Conservation (phyloP, 202 grass and related monocot genomes). For the Eragrostis tef region DNA sequence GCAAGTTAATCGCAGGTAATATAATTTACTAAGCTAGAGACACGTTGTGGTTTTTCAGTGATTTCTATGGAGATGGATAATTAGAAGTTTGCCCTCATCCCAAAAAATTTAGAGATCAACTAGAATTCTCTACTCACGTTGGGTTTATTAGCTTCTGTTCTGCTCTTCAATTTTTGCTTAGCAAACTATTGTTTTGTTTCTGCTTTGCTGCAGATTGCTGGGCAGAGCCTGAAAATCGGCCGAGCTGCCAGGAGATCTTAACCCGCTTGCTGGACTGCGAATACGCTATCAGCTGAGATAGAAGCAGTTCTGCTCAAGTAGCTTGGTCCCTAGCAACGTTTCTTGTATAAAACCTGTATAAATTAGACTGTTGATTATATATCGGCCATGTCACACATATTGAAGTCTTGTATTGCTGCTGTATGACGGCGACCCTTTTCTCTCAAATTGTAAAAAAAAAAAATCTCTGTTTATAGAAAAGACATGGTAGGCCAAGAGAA, state of each 20-base stretch:
- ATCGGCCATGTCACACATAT: slow-evolving; percentile 36
- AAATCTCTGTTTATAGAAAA: slow-evolving; percentile 45
- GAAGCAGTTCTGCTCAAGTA: slow-evolving; percentile 18
- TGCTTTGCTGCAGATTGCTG: slow-evolving; percentile 83
- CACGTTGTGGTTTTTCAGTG: not conserved
- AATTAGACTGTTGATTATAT: slow-evolving; percentile 40
- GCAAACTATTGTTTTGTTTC: not conserved
- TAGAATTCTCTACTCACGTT: not conserved
- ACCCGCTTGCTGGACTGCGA: slow-evolving; percentile 91
- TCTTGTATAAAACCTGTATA: slow-evolving; percentile 64
- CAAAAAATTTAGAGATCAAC: not conserved
- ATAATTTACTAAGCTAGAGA: not conserved
- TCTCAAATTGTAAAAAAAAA: slow-evolving; percentile 51
- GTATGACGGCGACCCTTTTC: slow-evolving; percentile 31
- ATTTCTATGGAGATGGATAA: slow-evolving; percentile 28
- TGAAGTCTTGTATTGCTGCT: slow-evolving; percentile 31
- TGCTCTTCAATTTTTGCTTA: slow-evolving; percentile 4
- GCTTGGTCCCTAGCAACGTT: slow-evolving; percentile 27
- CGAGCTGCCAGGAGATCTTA: slow-evolving; percentile 92
- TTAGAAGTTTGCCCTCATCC: not conserved
- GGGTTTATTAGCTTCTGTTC: not conserved
- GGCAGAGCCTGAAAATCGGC: slow-evolving; percentile 84
- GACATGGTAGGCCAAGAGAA: slow-evolving; percentile 19
- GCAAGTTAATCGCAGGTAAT: slow-evolving; percentile 90
- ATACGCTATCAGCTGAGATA: slow-evolving; percentile 69